Base-by-base conservation (phyloP, 2,329 filamentous ascomycete species). In the Eurotiales sp. region DNA sequence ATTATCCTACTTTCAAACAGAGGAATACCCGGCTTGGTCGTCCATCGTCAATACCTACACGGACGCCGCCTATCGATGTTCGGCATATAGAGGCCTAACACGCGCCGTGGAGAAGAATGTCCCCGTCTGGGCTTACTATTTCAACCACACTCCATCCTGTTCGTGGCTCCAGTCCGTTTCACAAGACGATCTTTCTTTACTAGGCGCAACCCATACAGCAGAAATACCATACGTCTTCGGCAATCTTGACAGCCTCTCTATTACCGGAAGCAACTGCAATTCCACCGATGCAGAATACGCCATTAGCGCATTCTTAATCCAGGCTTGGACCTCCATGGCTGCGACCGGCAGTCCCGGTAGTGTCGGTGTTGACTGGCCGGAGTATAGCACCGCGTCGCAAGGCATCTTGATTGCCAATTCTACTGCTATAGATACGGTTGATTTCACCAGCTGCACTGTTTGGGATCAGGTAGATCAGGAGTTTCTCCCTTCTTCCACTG, bases 321-420 rank as follows among this genome's bases (percentile, higher is more conserved):
- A 46, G n/a, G 15, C 56, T 1, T 61, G 59, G 58, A 57, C 53
- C 8, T 51, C 57, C 10, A 61, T 62, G 59, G 59, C 59, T 14
- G 46, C 47, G 5, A 52, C 52, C 30, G 59, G 21, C 25, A 17
- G 54, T 5, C 59, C 59, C 8, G 37, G 39, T n/a, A 51, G 29
- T 17, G 32, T 21, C 1, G 52, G 23, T 1, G 51, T 59, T 36
- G 1, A 29, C 8, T 60, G 59, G 59, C 59, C 59, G 10, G 25
- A 17, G 22, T 58, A 59, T 45, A 34, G 53, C 7, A 47, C 36
- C 22, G 40, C 45, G 10, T 25, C 34, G 2, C 47, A 54, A 1
- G 54, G 58, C 3, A 25, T 59, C 49, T 39, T 55, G 5, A 58
- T 60, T 36, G 51, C 19, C 8, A 50, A 59, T 7, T 52, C 46